A percentile compares a stretch with the other conserved stretches of the same genome.
These are phyloP conservation scores for Yamadazyma friedrichii DNA, from an alignment of 1,139 yeast genomes.

Conservation along the genomic window DNA sequence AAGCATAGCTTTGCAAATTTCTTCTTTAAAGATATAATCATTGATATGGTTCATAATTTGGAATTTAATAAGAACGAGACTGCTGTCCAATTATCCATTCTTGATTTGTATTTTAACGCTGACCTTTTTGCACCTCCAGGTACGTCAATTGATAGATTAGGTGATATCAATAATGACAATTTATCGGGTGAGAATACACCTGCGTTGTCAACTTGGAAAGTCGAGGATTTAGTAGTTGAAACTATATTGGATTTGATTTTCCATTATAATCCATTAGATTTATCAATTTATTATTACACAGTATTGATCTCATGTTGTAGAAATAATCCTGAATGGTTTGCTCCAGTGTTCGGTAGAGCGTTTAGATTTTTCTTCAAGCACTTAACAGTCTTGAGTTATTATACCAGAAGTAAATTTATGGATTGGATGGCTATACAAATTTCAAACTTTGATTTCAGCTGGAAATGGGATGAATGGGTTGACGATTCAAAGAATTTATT, in stretches of 20 bases:
- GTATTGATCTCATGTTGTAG: slow-evolving; percentile 89
- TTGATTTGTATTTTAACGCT: slow-evolving; percentile 71
- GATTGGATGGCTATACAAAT: slow-evolving; percentile 96
- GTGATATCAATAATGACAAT: slow-evolving; percentile 36
- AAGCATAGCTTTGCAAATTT: slow-evolving; percentile 54
- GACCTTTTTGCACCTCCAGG: slow-evolving; percentile 82
- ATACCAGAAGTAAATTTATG: slow-evolving; percentile 66
- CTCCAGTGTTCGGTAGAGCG: slow-evolving; percentile 94
- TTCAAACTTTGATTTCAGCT: slow-evolving; percentile 89
- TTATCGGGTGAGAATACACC: slow-evolving; percentile 43
- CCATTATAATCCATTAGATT: slow-evolving; percentile 73
- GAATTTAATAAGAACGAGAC: slow-evolving; percentile 90
- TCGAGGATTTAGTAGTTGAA: slow-evolving; percentile 89
- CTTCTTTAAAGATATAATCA: slow-evolving; percentile 70
- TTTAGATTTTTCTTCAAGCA: slow-evolving; percentile 78
- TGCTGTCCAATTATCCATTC: slow-evolving; percentile 73
- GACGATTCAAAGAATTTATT: slow-evolving; percentile 43
- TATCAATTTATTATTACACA: slow-evolving; percentile 77
- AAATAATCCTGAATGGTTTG: slow-evolving; percentile 84
- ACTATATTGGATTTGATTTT: slow-evolving; percentile 68
- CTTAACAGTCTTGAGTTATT: slow-evolving; percentile 69
- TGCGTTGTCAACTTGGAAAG: slow-evolving; percentile 73
- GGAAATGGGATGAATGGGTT: slow-evolving; percentile 99
- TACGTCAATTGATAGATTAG: slow-evolving; percentile 71
- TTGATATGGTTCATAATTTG: slow-evolving; percentile 73